A percentile compares a stretch with the other conserved stretches of the same genome.
phyloP scores from a whole-genome alignment of 495 filamentous ascomycete species.

The Aspergillus coremiiformis region DNA sequence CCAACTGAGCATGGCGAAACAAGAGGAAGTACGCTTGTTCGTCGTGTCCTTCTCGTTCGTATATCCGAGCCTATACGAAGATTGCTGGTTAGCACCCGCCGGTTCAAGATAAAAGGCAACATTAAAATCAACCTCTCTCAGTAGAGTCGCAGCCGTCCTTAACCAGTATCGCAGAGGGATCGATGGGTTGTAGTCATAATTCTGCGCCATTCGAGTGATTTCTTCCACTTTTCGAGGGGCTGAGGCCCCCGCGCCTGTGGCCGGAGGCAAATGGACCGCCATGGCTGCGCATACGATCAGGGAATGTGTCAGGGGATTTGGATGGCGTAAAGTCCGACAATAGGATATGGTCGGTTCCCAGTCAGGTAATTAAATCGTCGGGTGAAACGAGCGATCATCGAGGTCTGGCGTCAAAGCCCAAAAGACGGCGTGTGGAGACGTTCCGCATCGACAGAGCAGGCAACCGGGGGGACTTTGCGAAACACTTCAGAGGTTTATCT shows the following conservation, averaged over 20 bases:
- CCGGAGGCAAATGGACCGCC: constrained; percentile 20
- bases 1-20: constrained; percentile 70
- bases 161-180: constrained; percentile 76
- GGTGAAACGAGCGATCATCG: constrained; percentile 2
- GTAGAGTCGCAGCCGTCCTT: constrained; percentile 65
- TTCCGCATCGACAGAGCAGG: constrained; percentile 22
- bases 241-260: constrained; percentile 20
- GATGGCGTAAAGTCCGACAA: neutral
- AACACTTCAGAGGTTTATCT: too few relatives aligned
- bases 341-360: constrained; percentile 8
- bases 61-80: constrained; percentile 57
- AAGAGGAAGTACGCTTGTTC: constrained; percentile 82
- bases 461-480: neutral
- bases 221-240: constrained; percentile 62
- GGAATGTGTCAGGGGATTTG: neutral
- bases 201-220: constrained; percentile 60
- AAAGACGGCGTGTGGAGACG: constrained; percentile 5
- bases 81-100: neutral
- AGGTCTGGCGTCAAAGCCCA: constrained; percentile 14
- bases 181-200: constrained; percentile 69
- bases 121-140: constrained; percentile 59
- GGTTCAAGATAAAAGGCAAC: neutral
- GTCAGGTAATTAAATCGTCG: neutral
- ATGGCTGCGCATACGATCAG: constrained; percentile 14
- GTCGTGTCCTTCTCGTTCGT: constrained; percentile 76